Conservation (phyloP, 306 rosid species). For the Luffa aegyptiaca region DNA sequence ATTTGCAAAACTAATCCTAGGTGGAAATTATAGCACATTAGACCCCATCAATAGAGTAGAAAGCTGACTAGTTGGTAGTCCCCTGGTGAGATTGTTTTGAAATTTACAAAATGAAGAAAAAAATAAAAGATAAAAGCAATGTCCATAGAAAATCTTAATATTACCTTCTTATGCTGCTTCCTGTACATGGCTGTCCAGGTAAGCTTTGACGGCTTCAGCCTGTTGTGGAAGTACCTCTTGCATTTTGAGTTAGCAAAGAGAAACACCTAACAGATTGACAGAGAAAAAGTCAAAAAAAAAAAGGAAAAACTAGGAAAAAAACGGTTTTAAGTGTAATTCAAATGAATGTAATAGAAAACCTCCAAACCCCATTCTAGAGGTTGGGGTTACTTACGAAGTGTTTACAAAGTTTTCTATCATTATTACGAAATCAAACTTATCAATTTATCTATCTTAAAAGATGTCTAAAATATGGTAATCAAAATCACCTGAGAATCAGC, state of each 20-base stretch:
- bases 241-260: slow-evolving; percentile 73
- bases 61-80: background rate
- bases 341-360: background rate
- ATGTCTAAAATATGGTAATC: background rate
- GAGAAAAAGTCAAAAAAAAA: background rate
- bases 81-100: background rate
- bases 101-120: background rate
- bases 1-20: background rate
- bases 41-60: background rate
- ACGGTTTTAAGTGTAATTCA: background rate
- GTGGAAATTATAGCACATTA: background rate
- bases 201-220: slow-evolving; percentile 78
- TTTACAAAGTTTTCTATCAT: background rate
- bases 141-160: background rate
- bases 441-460: too few relatives aligned
- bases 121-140: background rate
- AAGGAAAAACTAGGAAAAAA: background rate
- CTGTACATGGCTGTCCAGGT: slow-evolving; percentile 87
- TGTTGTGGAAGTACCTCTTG: slow-evolving; percentile 66
- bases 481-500: slow-evolving; percentile 72
- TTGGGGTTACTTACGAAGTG: background rate
- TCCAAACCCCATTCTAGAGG: background rate
- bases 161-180: slow-evolving; percentile 83
- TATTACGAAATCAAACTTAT: background rate
- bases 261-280: slow-evolving; percentile 38